phyloP scores from a whole-genome alignment of 805 yeast species.

The Yueomyces sinensis region DNA sequence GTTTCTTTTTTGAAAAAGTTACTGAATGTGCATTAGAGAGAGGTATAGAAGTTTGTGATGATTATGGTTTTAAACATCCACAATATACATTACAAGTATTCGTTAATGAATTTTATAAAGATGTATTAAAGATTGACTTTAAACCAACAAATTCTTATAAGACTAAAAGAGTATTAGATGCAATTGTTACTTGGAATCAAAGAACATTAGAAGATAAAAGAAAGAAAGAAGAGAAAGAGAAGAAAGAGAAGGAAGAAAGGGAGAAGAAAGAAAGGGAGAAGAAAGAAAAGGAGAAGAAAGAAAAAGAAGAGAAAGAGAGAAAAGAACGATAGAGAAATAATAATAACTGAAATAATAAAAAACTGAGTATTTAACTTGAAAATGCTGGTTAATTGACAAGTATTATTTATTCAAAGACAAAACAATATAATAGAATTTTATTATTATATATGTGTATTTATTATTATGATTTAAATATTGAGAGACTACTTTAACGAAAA shows the following conservation, averaged over 20 bases:
- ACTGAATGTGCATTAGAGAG: too few relatives aligned
- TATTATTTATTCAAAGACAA: too few relatives aligned
- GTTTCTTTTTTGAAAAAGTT: too few relatives aligned
- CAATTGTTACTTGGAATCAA: neutral
- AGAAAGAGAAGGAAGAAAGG: neutral
- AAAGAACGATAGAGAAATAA: neutral
- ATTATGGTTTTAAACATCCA: conserved; percentile 6
- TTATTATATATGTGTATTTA: too few relatives aligned
- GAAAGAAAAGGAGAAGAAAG: neutral
- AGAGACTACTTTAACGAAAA: too few relatives aligned
- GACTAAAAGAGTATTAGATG: neutral
- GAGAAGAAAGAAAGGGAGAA: neutral
- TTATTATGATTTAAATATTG: too few relatives aligned
- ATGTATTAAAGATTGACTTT: neutral
- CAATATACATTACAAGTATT: neutral
- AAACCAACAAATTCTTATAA: neutral
- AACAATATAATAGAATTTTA: too few relatives aligned
- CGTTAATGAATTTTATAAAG: neutral
- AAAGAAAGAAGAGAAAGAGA: neutral
- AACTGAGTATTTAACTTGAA: too few relatives aligned
- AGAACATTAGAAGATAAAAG: neutral
- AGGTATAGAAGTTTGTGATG: too few relatives aligned
- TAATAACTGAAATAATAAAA: neutral
- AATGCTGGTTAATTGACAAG: too few relatives aligned
- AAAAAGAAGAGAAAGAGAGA: neutral